Percentiles rank a stretch among this genome's conserved stretches.
phyloP scores from a whole-genome alignment of 352 stramenopile species.

The Sclerospora graminicola region DNA sequence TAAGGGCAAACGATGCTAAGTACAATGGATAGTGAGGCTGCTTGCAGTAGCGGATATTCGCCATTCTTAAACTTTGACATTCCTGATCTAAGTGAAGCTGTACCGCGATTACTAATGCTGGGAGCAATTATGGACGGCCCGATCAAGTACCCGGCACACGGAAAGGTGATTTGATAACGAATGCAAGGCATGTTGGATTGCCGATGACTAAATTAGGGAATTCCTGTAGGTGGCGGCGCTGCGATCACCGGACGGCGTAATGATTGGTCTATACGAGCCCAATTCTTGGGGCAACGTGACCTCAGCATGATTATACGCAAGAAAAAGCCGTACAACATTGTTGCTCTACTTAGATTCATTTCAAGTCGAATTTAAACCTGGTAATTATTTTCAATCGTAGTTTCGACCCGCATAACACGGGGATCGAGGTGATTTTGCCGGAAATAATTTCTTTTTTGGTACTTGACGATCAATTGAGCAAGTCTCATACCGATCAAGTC shows the following conservation, averaged over 20 bases:
- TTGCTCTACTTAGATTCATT: no score
- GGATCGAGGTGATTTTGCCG: no score
- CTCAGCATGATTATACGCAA: conserved; percentile 46
- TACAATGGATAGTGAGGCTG: conserved; percentile 65
- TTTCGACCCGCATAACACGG: no score
- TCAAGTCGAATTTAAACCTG: no score
- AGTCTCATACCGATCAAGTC: no score
- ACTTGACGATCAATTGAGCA: no score
- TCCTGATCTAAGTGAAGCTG: conserved; percentile 75
- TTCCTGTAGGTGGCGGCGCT: conserved; percentile 63
- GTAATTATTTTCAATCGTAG: no score
- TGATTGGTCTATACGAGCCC: conserved; percentile 88
- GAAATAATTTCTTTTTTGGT: no score
- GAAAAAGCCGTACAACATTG: no score
- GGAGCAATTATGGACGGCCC: conserved; percentile 86
- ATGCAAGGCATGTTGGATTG: not conserved
- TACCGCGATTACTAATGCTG: conserved; percentile 78
- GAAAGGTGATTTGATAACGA: conserved; percentile 36
- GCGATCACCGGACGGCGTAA: conserved; percentile 84
- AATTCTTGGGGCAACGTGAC: conserved; percentile 84
- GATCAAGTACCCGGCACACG: conserved; percentile 89
- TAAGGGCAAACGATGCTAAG: no score
- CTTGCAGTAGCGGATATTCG: conserved; percentile 80
- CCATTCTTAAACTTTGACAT: conserved; percentile 90
- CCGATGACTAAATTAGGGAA: not conserved